These are phyloP conservation scores for Lecanicillium sp. DNA, from an alignment of 2,329 filamentous ascomycete genomes.

Conservation along the genomic window DNA sequence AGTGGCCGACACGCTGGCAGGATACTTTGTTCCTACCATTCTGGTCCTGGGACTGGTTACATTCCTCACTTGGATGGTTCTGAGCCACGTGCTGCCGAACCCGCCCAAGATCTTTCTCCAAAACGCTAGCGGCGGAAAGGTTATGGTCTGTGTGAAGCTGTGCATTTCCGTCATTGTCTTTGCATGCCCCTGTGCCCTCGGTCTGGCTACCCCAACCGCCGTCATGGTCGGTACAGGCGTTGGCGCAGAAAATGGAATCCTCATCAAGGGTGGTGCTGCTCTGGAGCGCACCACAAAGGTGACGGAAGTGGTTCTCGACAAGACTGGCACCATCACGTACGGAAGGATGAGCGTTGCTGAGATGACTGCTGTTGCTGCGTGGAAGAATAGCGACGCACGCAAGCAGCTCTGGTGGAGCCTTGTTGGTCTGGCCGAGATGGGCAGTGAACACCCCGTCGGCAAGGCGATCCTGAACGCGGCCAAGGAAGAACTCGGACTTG, in stretches of 20 bases:
- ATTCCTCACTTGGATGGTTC: conserved; percentile 87
- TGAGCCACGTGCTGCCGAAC: conserved; percentile 75
- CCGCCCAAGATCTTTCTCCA: conserved; percentile 85
- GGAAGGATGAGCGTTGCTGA: conserved; percentile 91
- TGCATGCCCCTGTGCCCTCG: conserved; percentile 94
- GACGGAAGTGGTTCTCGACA: conserved; percentile 86
- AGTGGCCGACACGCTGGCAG: conserved; percentile 82
- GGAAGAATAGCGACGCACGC: conserved; percentile 61
- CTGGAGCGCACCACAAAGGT: conserved; percentile 86
- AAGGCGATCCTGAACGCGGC: conserved; percentile 73
- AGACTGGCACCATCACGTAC: conserved; percentile 89
- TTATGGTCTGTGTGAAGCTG: conserved; percentile 95
- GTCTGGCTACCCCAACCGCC: conserved; percentile 88
- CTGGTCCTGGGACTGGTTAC: conserved; percentile 76
- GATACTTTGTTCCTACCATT: conserved; percentile 89
- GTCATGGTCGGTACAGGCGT: conserved; percentile 99
- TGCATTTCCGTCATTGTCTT: conserved; percentile 99
- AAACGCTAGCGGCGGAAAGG: conserved; percentile 73
- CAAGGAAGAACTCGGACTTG: conserved; percentile 66
- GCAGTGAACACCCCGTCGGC: conserved; percentile 94
- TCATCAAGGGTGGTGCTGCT: conserved; percentile 94
- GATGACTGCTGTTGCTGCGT: conserved; percentile 56
- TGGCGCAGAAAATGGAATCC: conserved; percentile 87
- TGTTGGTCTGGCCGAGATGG: conserved; percentile 89
- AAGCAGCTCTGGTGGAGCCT: conserved; percentile 89